Evolutionary conservation across 1,139 yeast species (phyloP).

Genomic region (Taphrina wiesneri): DNA sequence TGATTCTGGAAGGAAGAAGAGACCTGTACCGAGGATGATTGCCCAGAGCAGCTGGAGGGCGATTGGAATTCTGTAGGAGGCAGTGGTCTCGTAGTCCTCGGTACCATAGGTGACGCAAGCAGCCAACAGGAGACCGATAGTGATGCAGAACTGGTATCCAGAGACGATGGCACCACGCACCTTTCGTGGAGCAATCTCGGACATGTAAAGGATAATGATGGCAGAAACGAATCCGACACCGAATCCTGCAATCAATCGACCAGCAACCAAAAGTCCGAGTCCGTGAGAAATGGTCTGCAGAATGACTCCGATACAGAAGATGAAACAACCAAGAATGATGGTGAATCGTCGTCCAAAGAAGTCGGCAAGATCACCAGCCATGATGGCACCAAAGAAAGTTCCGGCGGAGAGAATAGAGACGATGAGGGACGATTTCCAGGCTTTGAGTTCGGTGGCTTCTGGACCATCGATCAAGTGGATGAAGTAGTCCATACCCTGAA

Average conservation of each 20-base stretch:
- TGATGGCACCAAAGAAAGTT: constrained; percentile 47
- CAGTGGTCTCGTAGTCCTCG: constrained; percentile 55
- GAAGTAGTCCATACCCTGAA: constrained; percentile 57
- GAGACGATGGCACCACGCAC: constrained; percentile 70
- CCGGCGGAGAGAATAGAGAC: constrained; percentile 57
- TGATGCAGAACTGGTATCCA: constrained; percentile 67
- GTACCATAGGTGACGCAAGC: constrained; percentile 69
- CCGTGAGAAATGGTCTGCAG: constrained; percentile 51
- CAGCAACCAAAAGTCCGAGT: constrained; percentile 50
- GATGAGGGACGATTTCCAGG: constrained; percentile 49
- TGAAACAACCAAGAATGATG: constrained; percentile 18
- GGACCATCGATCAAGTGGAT: constrained; percentile 48
- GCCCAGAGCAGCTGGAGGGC: constrained; percentile 54
- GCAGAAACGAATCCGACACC: constrained; percentile 73
- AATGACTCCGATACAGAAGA: constrained; percentile 48
- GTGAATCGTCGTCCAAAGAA: constrained; percentile 41
- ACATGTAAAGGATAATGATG: constrained; percentile 65
- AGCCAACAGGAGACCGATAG: constrained; percentile 69
- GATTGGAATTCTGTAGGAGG: constrained; percentile 72
- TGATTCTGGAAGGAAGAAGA: constrained; percentile 57
- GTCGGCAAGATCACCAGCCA: constrained; percentile 61
- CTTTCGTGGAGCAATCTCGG: constrained; percentile 69
- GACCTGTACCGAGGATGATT: constrained; percentile 51
- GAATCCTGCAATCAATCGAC: constrained; percentile 54
- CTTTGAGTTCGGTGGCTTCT: constrained; percentile 34